Evolutionary conservation across 495 filamentous ascomycete species (phyloP).

Genomic region (Aspergillus steynii): DNA sequence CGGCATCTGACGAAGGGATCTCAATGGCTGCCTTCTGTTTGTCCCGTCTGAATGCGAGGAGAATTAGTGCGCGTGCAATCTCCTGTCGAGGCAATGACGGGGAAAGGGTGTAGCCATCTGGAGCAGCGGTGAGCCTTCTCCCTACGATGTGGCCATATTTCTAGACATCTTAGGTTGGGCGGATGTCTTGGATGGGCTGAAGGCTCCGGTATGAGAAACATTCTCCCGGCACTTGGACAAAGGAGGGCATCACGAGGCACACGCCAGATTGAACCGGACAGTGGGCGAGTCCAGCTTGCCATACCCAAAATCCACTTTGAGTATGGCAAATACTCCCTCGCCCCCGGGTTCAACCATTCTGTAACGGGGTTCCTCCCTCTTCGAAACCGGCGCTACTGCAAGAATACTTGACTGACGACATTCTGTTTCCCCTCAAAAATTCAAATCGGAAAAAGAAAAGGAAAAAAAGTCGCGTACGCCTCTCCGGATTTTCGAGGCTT

Average conservation of each 20-base stretch:
- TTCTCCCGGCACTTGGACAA: constrained; percentile 23
- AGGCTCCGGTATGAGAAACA: constrained; percentile 20
- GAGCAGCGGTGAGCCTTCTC: constrained; percentile 25
- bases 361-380: constrained; percentile 11
- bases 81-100: constrained; percentile 19
- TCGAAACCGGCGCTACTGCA: constrained; percentile 9
- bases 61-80: constrained; percentile 14
- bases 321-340: constrained; percentile 20
- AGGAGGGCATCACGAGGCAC: constrained; percentile 26
- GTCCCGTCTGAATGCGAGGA: constrained; percentile 11
- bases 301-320: constrained; percentile 21
- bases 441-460: constrained; percentile 8
- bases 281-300: constrained; percentile 25
- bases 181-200: constrained; percentile 27
- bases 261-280: constrained; percentile 17
- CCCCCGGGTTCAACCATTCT: constrained; percentile 11
- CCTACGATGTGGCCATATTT: constrained; percentile 10
- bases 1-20: constrained; percentile 19
- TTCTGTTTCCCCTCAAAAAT: constrained; percentile 17
- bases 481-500: constrained; percentile 34
- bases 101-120: neutral
- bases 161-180: constrained; percentile 18
- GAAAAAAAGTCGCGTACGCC: constrained; percentile 8
- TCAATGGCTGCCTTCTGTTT: constrained; percentile 22
- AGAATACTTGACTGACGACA: constrained; percentile 3